These are phyloP conservation scores for Aspergillus pseudoglaucus DNA, from an alignment of 2,329 filamentous ascomycete genomes.

Conservation along the genomic window DNA sequence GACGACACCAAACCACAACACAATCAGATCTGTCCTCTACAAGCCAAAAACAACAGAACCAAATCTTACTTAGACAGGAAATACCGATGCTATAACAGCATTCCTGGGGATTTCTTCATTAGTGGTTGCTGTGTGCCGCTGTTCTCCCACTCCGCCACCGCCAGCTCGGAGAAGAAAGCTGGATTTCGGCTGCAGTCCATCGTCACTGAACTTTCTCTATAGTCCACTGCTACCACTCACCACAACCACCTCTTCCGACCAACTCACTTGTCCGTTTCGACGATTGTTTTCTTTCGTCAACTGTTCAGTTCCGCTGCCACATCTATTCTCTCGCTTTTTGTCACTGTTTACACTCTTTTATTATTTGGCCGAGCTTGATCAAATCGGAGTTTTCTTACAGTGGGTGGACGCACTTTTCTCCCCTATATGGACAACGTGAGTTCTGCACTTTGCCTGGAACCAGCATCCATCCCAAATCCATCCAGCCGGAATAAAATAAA, in stretches of 20 bases:
- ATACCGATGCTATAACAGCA: too few species aligned
- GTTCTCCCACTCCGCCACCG: conserved; percentile 18
- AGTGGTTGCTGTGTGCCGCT: neutral
- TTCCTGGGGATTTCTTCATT: too few species aligned
- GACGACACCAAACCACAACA: too few species aligned
- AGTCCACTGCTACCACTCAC: neutral
- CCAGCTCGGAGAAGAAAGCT: conserved; percentile 13
- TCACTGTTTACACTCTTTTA: conserved; percentile 2
- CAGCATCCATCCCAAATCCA: neutral
- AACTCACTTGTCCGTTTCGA: neutral
- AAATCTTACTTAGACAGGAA: too few species aligned
- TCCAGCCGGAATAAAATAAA: neutral
- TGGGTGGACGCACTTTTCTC: conserved; percentile 32
- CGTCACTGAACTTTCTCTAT: neutral
- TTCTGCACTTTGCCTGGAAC: conserved; percentile 26
- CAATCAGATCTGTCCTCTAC: too few species aligned
- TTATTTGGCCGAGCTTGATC: conserved; percentile 4
- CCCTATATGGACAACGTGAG: conserved; percentile 41
- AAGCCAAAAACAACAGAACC: too few species aligned
- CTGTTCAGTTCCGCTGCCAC: conserved; percentile 7
- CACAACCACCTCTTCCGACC: neutral
- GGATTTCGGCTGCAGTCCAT: neutral
- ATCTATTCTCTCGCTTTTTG: conserved; percentile 14
- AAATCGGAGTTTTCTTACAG: conserved; percentile 20
- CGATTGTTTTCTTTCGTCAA: neutral